These are phyloP conservation scores for Pouteria campechiana DNA, from an alignment of 179 eudicot species.

Conservation along the genomic window DNA sequence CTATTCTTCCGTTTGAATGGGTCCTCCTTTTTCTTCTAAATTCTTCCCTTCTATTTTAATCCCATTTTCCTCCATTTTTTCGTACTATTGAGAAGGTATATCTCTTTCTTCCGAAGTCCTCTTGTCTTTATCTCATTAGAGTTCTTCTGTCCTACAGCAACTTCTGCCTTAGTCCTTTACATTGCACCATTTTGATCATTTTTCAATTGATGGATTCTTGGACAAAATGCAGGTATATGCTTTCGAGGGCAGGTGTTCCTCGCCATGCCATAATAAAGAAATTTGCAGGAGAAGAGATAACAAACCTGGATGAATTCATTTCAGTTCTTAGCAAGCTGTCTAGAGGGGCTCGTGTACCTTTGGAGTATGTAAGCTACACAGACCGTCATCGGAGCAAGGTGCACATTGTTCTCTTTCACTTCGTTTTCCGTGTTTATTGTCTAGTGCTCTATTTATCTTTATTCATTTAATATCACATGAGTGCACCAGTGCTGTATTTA, in stretches of 20 bases:
- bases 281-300: constrained; percentile 73
- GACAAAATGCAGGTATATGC: constrained; percentile 59
- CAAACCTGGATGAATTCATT: constrained; percentile 57
- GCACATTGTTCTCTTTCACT: background rate
- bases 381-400: constrained; percentile 96
- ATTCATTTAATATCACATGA: background rate
- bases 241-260: constrained; percentile 88
- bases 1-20: no score
- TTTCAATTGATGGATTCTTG: background rate
- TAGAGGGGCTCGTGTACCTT: constrained; percentile 82
- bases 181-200: no score
- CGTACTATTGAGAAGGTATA: no score
- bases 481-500: background rate
- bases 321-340: constrained; percentile 53
- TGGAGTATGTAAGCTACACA: constrained; percentile 64
- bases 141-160: no score
- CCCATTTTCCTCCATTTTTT: no score
- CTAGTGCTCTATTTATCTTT: background rate
- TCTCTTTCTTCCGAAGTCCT: no score
- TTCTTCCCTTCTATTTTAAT: no score
- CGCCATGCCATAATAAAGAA: constrained; percentile 95
- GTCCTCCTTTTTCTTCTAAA: no score
- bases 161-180: no score
- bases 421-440: background rate
- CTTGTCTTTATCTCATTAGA: no score